phyloP scores from a whole-genome alignment of 176 grass and related monocot genomes.

The Eleusine indica region DNA sequence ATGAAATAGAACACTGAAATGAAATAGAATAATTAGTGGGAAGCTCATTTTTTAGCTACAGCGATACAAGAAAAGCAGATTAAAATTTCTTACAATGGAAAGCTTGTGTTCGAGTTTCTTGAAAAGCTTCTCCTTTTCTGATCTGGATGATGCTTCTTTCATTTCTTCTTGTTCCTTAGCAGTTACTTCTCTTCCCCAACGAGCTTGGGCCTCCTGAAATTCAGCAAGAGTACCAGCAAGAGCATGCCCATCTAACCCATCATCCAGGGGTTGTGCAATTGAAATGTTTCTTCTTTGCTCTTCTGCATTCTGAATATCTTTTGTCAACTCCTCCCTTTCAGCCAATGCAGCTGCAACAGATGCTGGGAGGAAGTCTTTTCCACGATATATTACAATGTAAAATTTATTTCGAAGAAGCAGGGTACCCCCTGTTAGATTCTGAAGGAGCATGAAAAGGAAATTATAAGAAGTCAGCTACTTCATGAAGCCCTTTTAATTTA shows the following conservation, averaged over 20 bases:
- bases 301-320: slow-evolving; percentile 79
- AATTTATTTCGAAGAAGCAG: slow-evolving; percentile 95
- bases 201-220: slow-evolving; percentile 88
- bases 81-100: slow-evolving; percentile 69
- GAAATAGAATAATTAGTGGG: neutral
- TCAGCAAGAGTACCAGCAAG: slow-evolving; percentile 89
- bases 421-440: slow-evolving; percentile 88
- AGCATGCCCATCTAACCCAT: slow-evolving; percentile 60
- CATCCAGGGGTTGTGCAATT: slow-evolving; percentile 38
- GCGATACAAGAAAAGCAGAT: slow-evolving; percentile 17
- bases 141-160: slow-evolving; percentile 85
- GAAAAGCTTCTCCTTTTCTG: slow-evolving; percentile 71
- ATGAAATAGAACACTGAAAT: slow-evolving; percentile 4
- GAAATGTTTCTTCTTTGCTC: slow-evolving; percentile 63
- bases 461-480: slow-evolving; percentile 21
- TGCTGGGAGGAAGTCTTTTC: slow-evolving; percentile 92
- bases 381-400: slow-evolving; percentile 94
- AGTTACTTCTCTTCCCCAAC: slow-evolving; percentile 87
- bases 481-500: slow-evolving; percentile 16
- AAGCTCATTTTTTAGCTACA: slow-evolving; percentile 12
- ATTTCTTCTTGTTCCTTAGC: slow-evolving; percentile 75
- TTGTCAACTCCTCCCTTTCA: slow-evolving; percentile 87
- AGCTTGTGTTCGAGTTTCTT: slow-evolving; percentile 86
- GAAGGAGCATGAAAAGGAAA: slow-evolving; percentile 35
- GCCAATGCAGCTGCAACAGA: slow-evolving; percentile 64